Evolutionary conservation across 805 yeast genomes (phyloP), one percentile per base, ranked within the genome.

Genomic region (Monosporozyma solicola): DNA sequence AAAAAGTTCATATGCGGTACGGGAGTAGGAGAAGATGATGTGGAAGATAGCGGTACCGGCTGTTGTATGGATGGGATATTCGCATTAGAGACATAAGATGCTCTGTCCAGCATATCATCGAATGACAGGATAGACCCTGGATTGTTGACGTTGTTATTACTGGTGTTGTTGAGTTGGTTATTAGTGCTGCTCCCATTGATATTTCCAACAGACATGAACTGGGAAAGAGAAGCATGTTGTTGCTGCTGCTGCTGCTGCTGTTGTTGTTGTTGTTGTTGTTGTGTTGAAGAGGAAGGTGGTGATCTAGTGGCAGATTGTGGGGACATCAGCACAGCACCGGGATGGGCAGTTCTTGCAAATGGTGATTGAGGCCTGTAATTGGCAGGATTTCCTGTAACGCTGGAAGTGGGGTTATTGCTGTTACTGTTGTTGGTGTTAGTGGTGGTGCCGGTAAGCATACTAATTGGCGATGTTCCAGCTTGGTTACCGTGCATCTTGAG

Each of bases 241-340:
- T 3, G 22, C 15, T 39, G 35, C 47, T 41, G 41, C 9, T 33
- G 41, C 39, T 15, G 31, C 10, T 33, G 41, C 29, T 27, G 29
- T 37, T 15, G 31, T n/a, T 22, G 16, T 9, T 8, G 15, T n/a
- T 3, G 22, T 29, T 39, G 35, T 51, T 41, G 41, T 25, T 33
- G 41, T 27, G 29, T 27, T 27, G 29, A 27, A 7, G 29, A 5
- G 7, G 29, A 27, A 29, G 6, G 31, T n/a, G 47, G 45, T 3
- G 48, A 43, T 24, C 48, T 48, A 3, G 48, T 16, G 9, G 65
- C 57, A 5, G 66, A 55, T 49, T 59, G 59, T 20, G 74, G 72
- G 2, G 74, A 69, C 37, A 72, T 54, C 20, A 72, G 58, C 8
- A 69, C 72, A 9, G 75, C 76, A 31, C 76, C 76, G 3, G 76